Percentiles rank a stretch among this genome's conserved stretches.
phyloP scores from a whole-genome alignment of 2,329 filamentous ascomycete species.

The Nemania sp. region DNA sequence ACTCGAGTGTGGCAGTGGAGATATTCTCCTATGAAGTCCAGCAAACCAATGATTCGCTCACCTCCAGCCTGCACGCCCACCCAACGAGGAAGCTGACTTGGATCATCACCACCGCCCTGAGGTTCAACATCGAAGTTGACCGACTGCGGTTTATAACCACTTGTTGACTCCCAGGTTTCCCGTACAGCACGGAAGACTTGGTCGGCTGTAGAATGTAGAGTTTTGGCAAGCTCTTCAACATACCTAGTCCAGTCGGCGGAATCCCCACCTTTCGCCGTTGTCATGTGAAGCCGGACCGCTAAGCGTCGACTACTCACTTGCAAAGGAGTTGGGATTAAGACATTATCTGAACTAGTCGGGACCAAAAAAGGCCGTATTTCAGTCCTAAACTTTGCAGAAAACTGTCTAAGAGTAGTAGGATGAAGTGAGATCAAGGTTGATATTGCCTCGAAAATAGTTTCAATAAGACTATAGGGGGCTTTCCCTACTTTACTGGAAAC shows the following conservation, averaged over 20 bases:
- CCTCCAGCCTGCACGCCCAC: slow-evolving; percentile 78
- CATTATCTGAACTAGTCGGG: slow-evolving; percentile 68
- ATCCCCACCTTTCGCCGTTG: slow-evolving; percentile 81
- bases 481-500: slow-evolving; percentile 55
- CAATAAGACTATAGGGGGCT: slow-evolving; percentile 65
- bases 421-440: slow-evolving; percentile 80
- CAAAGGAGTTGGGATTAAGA: slow-evolving; percentile 64
- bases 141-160: slow-evolving; percentile 59
- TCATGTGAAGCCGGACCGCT: slow-evolving; percentile 79
- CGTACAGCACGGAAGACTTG: slow-evolving; percentile 81
- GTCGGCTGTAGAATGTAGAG: slow-evolving; percentile 78
- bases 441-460: slow-evolving; percentile 78
- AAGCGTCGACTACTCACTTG: slow-evolving; percentile 71
- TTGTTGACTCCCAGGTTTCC: slow-evolving; percentile 82
- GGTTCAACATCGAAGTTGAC: slow-evolving; percentile 62
- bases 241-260: slow-evolving; percentile 82
- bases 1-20: slow-evolving; percentile 73
- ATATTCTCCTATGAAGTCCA: slow-evolving; percentile 73
- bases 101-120: slow-evolving; percentile 58
- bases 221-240: slow-evolving; percentile 70
- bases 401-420: slow-evolving; percentile 84
- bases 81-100: slow-evolving; percentile 75
- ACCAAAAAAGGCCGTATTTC: slow-evolving; percentile 71
- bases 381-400: slow-evolving; percentile 74
- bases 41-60: slow-evolving; percentile 74